Conservation (phyloP, 2,329 filamentous ascomycete genomes). For the Penicillium sp. region DNA sequence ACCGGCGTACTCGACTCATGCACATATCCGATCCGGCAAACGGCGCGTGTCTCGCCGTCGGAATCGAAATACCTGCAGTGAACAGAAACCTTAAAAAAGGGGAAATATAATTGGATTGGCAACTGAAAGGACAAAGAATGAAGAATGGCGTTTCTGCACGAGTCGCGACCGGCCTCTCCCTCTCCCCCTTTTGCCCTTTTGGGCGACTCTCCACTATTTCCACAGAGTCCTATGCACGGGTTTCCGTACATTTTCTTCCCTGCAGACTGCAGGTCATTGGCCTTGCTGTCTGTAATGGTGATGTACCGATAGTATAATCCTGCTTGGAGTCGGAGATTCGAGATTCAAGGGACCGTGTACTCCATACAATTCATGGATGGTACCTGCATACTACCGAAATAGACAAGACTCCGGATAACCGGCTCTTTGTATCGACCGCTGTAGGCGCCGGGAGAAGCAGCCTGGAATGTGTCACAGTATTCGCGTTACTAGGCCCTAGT, state of each 20-base stretch:
- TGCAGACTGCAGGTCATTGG: slow-evolving; percentile 19
- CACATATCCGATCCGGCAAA: slow-evolving; percentile 11
- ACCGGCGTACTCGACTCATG: slow-evolving; percentile 4
- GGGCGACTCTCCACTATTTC: slow-evolving; percentile 5
- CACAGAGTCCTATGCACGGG: slow-evolving; percentile 11
- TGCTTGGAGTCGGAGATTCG: neutral
- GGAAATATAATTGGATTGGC: neutral
- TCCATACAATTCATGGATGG: slow-evolving; percentile 1
- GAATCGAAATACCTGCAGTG: slow-evolving; percentile 6
- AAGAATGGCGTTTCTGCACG: slow-evolving; percentile 14
- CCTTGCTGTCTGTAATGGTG: slow-evolving; percentile 6
- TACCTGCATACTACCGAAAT: slow-evolving; percentile 6
- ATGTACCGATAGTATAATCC: neutral
- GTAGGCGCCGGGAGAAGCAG: slow-evolving; percentile 10
- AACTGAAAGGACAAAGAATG: slow-evolving; percentile 12
- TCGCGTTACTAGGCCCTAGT: slow-evolving; percentile 15
- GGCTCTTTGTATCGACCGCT: neutral
- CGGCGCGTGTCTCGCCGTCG: slow-evolving; percentile 3
- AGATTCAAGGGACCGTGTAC: slow-evolving; percentile 5
- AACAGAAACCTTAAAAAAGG: neutral
- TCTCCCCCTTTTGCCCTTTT: slow-evolving; percentile 20
- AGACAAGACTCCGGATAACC: slow-evolving; percentile 1
- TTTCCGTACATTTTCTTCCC: slow-evolving; percentile 16
- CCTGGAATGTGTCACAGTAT: slow-evolving; percentile 23
- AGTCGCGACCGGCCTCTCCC: slow-evolving; percentile 4